phyloP scores from a whole-genome alignment of 2,329 filamentous ascomycete genomes.

The Ophiostoma himal-ulmi region DNA sequence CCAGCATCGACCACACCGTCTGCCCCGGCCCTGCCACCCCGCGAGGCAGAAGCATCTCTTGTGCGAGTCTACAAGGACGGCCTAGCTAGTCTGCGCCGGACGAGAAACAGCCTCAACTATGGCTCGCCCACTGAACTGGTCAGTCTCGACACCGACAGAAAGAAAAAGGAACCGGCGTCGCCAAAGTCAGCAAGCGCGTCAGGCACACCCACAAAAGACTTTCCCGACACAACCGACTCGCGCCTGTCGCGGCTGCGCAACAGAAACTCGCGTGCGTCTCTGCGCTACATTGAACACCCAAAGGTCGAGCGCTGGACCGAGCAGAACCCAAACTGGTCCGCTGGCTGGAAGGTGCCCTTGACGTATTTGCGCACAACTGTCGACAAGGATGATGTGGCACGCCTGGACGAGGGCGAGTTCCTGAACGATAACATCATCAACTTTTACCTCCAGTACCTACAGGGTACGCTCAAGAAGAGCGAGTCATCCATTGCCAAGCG shows the following conservation, averaged over 20 bases:
- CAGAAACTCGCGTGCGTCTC: neutral
- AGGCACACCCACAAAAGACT: neutral
- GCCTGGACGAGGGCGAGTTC: constrained; percentile 77
- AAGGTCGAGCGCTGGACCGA: constrained; percentile 42
- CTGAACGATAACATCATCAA: constrained; percentile 89
- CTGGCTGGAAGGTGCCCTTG: constrained; percentile 52
- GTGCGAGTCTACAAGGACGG: neutral
- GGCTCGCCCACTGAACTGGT: neutral
- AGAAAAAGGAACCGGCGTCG: neutral
- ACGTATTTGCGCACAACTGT: constrained; percentile 62
- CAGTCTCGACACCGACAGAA: neutral
- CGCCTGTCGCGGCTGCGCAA: constrained; percentile 17
- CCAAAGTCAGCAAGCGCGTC: neutral
- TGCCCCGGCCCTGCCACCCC: neutral
- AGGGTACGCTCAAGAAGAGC: constrained; percentile 52
- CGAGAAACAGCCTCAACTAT: neutral
- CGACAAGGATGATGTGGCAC: constrained; percentile 64
- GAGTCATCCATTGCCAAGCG: constrained; percentile 53
- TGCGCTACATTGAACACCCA: neutral
- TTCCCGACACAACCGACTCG: neutral
- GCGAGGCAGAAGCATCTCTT: neutral
- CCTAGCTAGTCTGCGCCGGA: neutral
- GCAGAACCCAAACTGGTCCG: constrained; percentile 46
- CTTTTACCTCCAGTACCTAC: constrained; percentile 75
- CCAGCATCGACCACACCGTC: neutral